phyloP scores from a whole-genome alignment of 106 monocot species.

The Allium cepa region DNA sequence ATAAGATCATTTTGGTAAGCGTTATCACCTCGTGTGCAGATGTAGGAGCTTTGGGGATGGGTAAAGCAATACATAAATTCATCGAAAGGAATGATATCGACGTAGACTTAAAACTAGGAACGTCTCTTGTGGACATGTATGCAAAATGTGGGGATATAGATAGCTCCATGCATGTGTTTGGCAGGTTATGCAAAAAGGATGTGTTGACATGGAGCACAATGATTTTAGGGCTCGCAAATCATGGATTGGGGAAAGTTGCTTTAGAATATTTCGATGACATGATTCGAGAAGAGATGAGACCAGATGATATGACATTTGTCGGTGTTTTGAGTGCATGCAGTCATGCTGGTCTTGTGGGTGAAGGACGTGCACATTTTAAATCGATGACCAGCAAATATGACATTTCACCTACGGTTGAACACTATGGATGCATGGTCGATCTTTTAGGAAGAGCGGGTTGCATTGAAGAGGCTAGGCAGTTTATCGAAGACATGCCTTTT shows the following conservation, averaged over 20 bases:
- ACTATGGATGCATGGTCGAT: slow-evolving; percentile 62
- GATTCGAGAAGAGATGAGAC: slow-evolving; percentile 21
- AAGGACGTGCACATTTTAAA: slow-evolving; percentile 28
- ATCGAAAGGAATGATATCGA: slow-evolving; percentile 18
- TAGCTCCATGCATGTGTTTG: slow-evolving; percentile 17
- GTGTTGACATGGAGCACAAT: slow-evolving; percentile 38
- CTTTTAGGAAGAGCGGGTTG: slow-evolving; percentile 33
- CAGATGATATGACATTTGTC: slow-evolving; percentile 34
- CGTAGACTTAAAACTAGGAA: slow-evolving; percentile 25
- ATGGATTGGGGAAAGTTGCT: slow-evolving; percentile 33
- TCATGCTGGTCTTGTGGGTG: slow-evolving; percentile 29
- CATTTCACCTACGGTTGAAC: slow-evolving; percentile 35
- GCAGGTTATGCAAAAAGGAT: slow-evolving; percentile 20
- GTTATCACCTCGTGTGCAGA: slow-evolving; percentile 31
- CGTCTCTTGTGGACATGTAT: slow-evolving; percentile 55
- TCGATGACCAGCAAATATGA: slow-evolving; percentile 22
- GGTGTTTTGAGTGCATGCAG: slow-evolving; percentile 34
- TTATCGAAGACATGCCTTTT: slow-evolving; percentile 31
- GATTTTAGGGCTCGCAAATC: slow-evolving; percentile 54
- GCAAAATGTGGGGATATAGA: slow-evolving; percentile 51
- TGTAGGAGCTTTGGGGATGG: slow-evolving; percentile 29
- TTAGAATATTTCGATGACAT: slow-evolving; percentile 37
- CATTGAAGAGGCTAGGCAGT: slow-evolving; percentile 24
- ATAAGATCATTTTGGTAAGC: slow-evolving; percentile 35
- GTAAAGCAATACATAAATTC: slow-evolving; percentile 22